phyloP scores from a whole-genome alignment of 1,284 basidiomycete species.

The Cutaneotrichosporon cyanovorans region DNA sequence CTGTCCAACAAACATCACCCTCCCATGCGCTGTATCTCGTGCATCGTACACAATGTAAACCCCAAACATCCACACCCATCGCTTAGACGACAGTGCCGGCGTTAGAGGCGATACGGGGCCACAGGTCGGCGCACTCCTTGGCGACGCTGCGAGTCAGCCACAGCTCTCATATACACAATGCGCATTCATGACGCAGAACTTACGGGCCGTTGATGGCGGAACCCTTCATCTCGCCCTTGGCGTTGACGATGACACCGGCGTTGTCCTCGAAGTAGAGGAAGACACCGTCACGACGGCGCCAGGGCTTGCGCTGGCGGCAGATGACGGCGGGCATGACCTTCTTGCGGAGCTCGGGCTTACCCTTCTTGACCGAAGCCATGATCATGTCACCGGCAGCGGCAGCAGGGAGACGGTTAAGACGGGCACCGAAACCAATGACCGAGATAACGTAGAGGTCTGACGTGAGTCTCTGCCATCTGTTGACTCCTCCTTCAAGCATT shows the following conservation, averaged over 20 bases:
- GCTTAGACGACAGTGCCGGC: constrained; percentile 88
- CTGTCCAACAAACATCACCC: no score
- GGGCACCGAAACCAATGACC: constrained; percentile 75
- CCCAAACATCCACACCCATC: constrained; percentile 7
- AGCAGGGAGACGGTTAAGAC: constrained; percentile 94
- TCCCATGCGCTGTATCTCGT: constrained; percentile 15
- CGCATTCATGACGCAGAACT: constrained; percentile 18
- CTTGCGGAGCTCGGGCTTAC: constrained; percentile 98
- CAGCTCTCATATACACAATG: constrained; percentile 51
- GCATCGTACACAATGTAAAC: constrained; percentile 22
- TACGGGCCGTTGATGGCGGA: constrained; percentile 92
- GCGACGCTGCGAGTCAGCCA: constrained; percentile 31
- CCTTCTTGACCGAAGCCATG: constrained; percentile 99
- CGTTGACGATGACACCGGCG: constrained; percentile 94
- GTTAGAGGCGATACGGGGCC: constrained; percentile 99
- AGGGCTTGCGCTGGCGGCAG: constrained; percentile 96
- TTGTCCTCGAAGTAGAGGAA: constrained; percentile 99
- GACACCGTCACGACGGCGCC: constrained; percentile 95
- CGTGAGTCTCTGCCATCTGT: not conserved
- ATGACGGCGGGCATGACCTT: constrained; percentile 99
- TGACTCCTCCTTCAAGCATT: not conserved
- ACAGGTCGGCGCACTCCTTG: constrained; percentile 72
- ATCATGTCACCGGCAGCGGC: constrained; percentile 99
- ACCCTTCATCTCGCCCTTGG: constrained; percentile 99
- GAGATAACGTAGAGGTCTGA: constrained; percentile 48